These are phyloP conservation scores for Gremmenia infestans DNA, from an alignment of 2,329 filamentous ascomycete species.

Conservation along the genomic window DNA sequence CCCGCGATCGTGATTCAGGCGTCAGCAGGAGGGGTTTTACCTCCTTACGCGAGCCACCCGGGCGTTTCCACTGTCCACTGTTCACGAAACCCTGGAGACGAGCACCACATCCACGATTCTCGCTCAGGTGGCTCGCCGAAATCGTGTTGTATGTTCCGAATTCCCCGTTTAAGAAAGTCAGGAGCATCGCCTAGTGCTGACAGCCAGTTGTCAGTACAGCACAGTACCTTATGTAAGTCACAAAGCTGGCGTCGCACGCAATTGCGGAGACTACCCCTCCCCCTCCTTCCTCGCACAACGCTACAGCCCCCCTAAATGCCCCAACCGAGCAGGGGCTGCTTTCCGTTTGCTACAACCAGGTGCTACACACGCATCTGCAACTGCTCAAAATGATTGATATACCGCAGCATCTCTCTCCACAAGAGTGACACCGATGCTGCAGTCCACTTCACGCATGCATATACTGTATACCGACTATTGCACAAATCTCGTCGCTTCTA, in stretches of 20 bases:
- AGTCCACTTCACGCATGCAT: neutral
- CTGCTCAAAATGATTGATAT: neutral
- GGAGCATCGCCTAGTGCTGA: neutral
- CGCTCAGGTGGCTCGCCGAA: no score
- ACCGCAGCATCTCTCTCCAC: neutral
- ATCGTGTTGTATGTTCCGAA: no score
- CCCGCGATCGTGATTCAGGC: neutral
- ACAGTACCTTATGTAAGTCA: no score
- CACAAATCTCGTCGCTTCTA: no score
- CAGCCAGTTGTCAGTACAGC: neutral
- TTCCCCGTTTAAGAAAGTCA: neutral
- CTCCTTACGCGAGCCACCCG: neutral
- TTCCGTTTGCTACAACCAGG: neutral
- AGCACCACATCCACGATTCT: no score
- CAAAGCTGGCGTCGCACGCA: slow-evolving; percentile 1
- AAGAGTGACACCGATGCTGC: neutral
- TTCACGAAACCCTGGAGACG: neutral
- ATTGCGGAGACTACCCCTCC: neutral
- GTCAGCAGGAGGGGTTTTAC: neutral
- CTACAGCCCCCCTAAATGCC: neutral
- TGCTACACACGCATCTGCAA: neutral
- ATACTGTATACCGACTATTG: neutral
- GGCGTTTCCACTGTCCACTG: neutral
- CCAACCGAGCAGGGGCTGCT: neutral
- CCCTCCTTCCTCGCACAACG: neutral